Base-by-base conservation (phyloP, 2,329 filamentous ascomycete species). In the Cladophialophora carrionii region DNA sequence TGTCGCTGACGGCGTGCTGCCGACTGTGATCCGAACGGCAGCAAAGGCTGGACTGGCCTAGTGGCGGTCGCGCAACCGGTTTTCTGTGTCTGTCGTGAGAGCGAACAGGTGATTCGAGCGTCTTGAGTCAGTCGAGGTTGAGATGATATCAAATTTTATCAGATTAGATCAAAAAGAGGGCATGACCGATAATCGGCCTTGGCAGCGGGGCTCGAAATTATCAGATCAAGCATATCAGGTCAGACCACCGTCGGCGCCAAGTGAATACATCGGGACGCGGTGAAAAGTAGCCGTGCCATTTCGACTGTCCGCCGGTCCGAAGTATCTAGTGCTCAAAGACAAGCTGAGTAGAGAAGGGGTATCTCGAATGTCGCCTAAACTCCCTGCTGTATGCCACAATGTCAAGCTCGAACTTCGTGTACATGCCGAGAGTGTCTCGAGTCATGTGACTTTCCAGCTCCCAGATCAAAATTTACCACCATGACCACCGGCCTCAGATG, bases 91-190 rank as follows among this genome's bases (percentile, higher is more conserved):
- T 29, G 17, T 6, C 22, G 48, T 24, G 22, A 9, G 20, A n/a
- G 57, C 57, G 57, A 22, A 26, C 43, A 53, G 14, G 34, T 41
- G 57, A 46, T 34, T 32, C 43, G 43, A 58, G 41, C 12, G 9
- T 9, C 26, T 46, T 34, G n/a, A 51, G 61, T 56, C 62, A 57
- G 58, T 60, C 60, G 62, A 61, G 57, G 31, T 57, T 49, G 54
- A 32, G 52, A 57, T 46, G 51, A 53, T 64, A 69, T 59, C 62
- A 59, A 67, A 67, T 66, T 62, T 67, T 41, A 71, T 74, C 71
- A 71, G 73, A 74, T 74, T 73, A 75, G 73, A 75, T 75, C 72
- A 70, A 54, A 9, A 54, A 72, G 48, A 22, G 57, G 53, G 32
- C 37, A 37, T 12, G 32, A 49, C 62, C 60, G 66, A 66, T 63